phyloP scores from a whole-genome alignment of 2,329 filamentous ascomycete genomes.

The Tolypocladium sp. region DNA sequence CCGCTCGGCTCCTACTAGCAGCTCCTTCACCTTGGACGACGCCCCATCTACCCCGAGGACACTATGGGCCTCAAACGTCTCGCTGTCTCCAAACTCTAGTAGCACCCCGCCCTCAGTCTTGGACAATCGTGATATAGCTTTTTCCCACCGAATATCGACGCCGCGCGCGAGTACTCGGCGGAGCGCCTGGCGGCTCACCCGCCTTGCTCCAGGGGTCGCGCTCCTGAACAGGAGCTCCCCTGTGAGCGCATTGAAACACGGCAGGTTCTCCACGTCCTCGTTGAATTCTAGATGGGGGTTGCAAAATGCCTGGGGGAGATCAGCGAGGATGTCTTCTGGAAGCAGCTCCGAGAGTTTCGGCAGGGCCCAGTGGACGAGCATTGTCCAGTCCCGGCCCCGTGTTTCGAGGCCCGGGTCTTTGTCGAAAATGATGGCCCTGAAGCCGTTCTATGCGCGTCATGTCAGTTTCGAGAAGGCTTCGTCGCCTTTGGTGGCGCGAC shows the following conservation, averaged over 20 bases:
- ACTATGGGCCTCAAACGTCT: conserved; percentile 6
- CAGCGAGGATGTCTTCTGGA: conserved; percentile 18
- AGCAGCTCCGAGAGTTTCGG: conserved; percentile 22
- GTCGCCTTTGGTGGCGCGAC: background rate
- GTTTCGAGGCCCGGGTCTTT: conserved; percentile 16
- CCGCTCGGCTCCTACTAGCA: background rate
- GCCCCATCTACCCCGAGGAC: conserved; percentile 25
- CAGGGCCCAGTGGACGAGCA: conserved; percentile 30
- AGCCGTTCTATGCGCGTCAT: conserved; percentile 16
- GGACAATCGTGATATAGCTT: conserved; percentile 7
- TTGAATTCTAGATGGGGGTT: conserved; percentile 24
- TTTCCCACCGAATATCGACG: conserved; percentile 22
- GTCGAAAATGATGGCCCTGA: conserved; percentile 22
- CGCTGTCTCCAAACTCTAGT: conserved; percentile 15
- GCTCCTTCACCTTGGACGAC: conserved; percentile 1
- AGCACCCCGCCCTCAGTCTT: conserved; percentile 5
- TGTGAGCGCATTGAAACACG: conserved; percentile 23
- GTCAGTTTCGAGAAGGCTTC: background rate
- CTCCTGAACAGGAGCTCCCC: conserved; percentile 25
- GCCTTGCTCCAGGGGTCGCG: conserved; percentile 20
- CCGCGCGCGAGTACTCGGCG: conserved; percentile 20
- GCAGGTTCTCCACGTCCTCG: conserved; percentile 18
- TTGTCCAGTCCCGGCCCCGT: conserved; percentile 27
- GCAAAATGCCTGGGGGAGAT: conserved; percentile 19
- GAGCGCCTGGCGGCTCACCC: conserved; percentile 23